Percentiles rank a stretch among this genome's conserved stretches.
Evolutionary conservation across 106 monocot genomes (phyloP).

Genomic region (Acorus gramineus): DNA sequence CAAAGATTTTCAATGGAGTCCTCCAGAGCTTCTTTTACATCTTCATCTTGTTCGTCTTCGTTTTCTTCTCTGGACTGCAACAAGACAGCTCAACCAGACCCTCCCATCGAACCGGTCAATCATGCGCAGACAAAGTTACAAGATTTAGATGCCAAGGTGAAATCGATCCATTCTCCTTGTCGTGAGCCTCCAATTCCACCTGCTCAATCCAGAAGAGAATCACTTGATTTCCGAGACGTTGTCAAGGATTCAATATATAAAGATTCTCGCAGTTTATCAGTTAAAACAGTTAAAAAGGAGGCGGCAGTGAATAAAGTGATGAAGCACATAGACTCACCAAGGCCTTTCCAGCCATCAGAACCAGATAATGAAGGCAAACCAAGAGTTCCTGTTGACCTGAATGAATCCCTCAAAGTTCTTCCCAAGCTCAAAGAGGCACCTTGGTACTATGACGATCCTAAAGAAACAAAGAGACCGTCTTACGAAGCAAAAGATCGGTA

Average conservation of each 20-base stretch:
- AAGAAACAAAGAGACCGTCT: conserved; percentile 42
- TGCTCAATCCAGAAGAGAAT: conserved; percentile 13
- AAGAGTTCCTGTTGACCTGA: conserved; percentile 21
- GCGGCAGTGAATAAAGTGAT: conserved; percentile 20
- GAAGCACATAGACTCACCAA: conserved; percentile 51
- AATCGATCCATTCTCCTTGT: conserved; percentile 4
- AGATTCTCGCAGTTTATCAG: conserved; percentile 37
- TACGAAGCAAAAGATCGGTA: conserved; percentile 38
- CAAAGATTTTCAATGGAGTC: conserved; percentile 56
- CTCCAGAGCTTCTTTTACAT: conserved; percentile 56
- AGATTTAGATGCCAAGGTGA: conserved; percentile 10
- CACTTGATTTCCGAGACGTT: conserved; percentile 61
- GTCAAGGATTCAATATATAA: conserved; percentile 68
- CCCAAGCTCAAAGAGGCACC: conserved; percentile 43
- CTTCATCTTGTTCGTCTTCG: conserved; percentile 70
- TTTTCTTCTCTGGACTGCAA: conserved; percentile 72
- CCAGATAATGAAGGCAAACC: conserved; percentile 27
- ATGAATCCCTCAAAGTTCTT: conserved; percentile 47
- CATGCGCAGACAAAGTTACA: conserved; percentile 34
- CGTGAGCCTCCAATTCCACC: not conserved
- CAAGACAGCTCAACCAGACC: conserved; percentile 40
- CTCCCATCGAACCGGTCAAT: conserved; percentile 13
- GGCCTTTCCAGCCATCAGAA: conserved; percentile 35
- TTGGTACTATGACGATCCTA: conserved; percentile 25
- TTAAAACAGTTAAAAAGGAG: conserved; percentile 27